Conservation (phyloP, 306 rosid genomes). For the Styphnolobium japonicum region DNA sequence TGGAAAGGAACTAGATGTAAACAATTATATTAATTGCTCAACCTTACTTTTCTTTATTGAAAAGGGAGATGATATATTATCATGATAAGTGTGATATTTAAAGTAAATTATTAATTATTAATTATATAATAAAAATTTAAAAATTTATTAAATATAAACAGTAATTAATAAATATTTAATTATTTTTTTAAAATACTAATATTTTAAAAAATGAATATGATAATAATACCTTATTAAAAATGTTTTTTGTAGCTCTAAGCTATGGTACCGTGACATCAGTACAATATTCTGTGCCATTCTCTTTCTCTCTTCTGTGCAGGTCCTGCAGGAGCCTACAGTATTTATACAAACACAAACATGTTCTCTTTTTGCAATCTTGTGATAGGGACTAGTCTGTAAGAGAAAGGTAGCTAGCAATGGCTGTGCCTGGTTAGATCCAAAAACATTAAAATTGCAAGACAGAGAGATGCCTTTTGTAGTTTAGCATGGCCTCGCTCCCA, state of each 20-base stretch:
- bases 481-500: not conserved
- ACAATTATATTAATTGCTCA: not conserved
- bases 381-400: conserved; percentile 44
- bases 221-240: no score
- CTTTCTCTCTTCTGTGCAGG: conserved; percentile 20
- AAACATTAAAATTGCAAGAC: conserved; percentile 16
- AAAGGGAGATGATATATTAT: no score
- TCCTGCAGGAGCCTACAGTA: conserved; percentile 12
- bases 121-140: no score
- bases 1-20: conserved; percentile 9
- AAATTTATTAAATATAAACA: no score
- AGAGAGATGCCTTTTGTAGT: not conserved
- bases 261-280: conserved; percentile 13
- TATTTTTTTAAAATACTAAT: no score
- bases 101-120: no score
- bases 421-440: conserved; percentile 7
- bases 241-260: conserved; percentile 18
- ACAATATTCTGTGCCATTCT: conserved; percentile 30
- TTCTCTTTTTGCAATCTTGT: conserved; percentile 33
- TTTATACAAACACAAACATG: conserved; percentile 15
- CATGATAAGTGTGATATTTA: no score
- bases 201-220: no score
- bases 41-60: not conserved
- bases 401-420: conserved; percentile 25
- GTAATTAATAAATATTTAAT: no score